These are phyloP conservation scores for Volvox africanus DNA, from an alignment of 139 green algal species.

Conservation along the genomic window DNA sequence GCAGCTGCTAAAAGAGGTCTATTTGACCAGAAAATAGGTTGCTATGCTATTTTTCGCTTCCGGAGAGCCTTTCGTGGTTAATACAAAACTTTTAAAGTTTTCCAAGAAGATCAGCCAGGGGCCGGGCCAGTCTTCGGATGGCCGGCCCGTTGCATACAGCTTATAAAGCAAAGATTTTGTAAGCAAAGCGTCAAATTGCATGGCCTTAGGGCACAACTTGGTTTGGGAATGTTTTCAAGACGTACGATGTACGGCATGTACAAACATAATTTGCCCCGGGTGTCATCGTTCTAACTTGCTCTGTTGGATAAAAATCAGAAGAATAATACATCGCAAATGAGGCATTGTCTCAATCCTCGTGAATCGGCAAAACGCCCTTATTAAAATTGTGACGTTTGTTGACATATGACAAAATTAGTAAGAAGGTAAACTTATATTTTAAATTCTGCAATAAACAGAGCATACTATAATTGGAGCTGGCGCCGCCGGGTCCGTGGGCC, in stretches of 20 bases:
- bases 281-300: no score
- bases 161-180: background rate
- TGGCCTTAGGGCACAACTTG: background rate
- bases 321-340: no score
- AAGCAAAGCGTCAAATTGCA: background rate
- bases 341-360: no score
- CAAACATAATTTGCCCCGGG: no score
- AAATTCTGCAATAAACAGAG: background rate
- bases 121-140: slow-evolving; percentile 8
- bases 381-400: no score
- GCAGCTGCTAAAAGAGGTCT: background rate
- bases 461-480: background rate
- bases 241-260: no score
- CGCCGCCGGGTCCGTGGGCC: slow-evolving; percentile 3
- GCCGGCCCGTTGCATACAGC: background rate
- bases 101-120: background rate
- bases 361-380: no score
- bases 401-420: background rate
- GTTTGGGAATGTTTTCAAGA: background rate
- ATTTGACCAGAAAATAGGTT: background rate
- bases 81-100: slow-evolving; percentile 28
- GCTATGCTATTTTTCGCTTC: background rate
- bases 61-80: background rate
- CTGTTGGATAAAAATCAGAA: no score
- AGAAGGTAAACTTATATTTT: background rate